These are phyloP conservation scores for Solanum piurae DNA, from an alignment of 257 asterid genomes.

Conservation along the genomic window DNA sequence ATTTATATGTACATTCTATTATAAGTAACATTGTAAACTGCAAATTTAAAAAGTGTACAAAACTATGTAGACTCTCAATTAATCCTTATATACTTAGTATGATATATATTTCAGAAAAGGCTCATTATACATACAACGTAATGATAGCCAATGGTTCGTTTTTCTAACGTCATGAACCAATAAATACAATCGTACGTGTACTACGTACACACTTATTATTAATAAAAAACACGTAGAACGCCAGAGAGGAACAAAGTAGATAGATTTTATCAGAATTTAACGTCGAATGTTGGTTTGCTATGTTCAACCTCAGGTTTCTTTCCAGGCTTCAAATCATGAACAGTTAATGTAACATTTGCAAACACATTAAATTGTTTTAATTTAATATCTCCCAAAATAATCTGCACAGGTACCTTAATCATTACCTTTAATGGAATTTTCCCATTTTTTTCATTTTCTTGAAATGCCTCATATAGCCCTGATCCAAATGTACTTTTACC, in stretches of 20 bases:
- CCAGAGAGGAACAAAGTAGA: rapidly evolving
- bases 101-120: neutral
- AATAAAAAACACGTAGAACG: neutral
- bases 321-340: constrained; percentile 29
- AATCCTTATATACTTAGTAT: neutral
- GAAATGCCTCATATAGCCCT: constrained; percentile 17
- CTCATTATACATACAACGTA: neutral
- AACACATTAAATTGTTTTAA: constrained; percentile 12
- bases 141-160: neutral
- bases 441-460: constrained; percentile 6
- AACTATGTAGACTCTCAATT: neutral
- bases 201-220: neutral
- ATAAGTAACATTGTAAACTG: neutral
- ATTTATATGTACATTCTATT: neutral
- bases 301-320: constrained; percentile 21
- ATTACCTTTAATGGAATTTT: constrained; percentile 37
- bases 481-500: constrained; percentile 33
- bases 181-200: neutral
- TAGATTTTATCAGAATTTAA: neutral
- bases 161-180: neutral
- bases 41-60: neutral
- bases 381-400: constrained; percentile 2
- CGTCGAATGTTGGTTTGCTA: neutral
- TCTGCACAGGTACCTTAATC: constrained; percentile 26
- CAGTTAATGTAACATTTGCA: constrained; percentile 21